Evolutionary conservation across 352 stramenopile genomes (phyloP), one percentile per base, ranked within the genome.

Genomic region (Phytophthora citrophthora): DNA sequence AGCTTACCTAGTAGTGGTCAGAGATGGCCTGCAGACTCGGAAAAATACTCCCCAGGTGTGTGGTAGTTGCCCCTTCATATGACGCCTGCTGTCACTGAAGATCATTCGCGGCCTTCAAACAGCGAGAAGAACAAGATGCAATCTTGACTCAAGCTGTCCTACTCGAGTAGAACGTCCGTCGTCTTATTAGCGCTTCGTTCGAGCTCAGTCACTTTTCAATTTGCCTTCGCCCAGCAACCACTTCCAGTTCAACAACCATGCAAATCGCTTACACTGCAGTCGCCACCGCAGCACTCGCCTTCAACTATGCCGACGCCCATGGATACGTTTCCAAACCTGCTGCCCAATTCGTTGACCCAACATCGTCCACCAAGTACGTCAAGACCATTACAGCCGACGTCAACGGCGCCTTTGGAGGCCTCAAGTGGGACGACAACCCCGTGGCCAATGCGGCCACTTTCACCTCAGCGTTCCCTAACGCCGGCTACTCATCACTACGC

Each of bases 341-440:
- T 0, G 77, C 77, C 13, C 63, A 84, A 46, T 88, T 81, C 57
- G 43, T 70, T 32, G 48, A 73, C 23, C 5, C 65, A 1, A 48
- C 58, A 23, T 70, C 41, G 9, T 49, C 54, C 20, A 90, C 81
- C 29, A 61, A 59, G 38, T 86, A 78, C 66, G 54, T 54, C 29
- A 67, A 39, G 51, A 77, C 54, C 67, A 88, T 86, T 56, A 70
- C 68, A 47, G 65, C 58, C 39, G 47, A 64, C 39, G 64, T 77
- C 27, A 76, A 79, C 40, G 68, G 45, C 10, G 55, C 72, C 16
- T 90, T 86, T 52, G 51, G 54, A 5, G 79, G 79, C 16, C 76
- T 83, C 54, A 89, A 88, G 69, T 88, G 68, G 64, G 75, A 88
- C 53, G 76, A 77, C 66, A 79, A 45, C 29, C 79, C 81, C 2